Evolutionary conservation across 2,329 filamentous ascomycete genomes (phyloP).

Genomic region (Aspergillus uvarum): DNA sequence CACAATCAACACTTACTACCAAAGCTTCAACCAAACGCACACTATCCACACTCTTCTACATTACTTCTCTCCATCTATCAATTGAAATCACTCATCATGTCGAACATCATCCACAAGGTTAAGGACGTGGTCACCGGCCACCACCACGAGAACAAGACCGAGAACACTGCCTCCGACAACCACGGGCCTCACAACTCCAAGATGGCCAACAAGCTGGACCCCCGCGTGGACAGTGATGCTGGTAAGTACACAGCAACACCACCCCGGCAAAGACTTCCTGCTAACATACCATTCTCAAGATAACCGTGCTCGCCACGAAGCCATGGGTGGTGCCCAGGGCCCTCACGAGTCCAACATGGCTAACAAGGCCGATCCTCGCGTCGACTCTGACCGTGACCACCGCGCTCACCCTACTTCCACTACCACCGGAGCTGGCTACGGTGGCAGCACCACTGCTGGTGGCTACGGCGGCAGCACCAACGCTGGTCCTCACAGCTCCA

Average conservation of each 20-base stretch:
- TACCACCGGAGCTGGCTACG: neutral
- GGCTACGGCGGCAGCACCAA: conserved; percentile 1
- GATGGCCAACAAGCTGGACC: conserved; percentile 21
- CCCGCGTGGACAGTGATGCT: conserved; percentile 19
- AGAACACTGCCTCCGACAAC: conserved; percentile 12
- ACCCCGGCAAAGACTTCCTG: too few relatives aligned
- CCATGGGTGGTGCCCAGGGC: conserved; percentile 2
- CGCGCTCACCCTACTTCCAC: conserved; percentile 4
- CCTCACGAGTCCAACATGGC: conserved; percentile 10
- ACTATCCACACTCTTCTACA: neutral
- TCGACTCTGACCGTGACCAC: conserved; percentile 19
- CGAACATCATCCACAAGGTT: conserved; percentile 45
- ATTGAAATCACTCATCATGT: conserved; percentile 35
- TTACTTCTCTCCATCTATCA: neutral
- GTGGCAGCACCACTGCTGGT: conserved; percentile 6
- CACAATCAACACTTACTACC: neutral
- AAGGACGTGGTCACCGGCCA: conserved; percentile 43
- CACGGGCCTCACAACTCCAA: conserved; percentile 19
- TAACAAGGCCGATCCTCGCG: conserved; percentile 23
- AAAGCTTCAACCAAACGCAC: neutral
- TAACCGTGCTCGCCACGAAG: conserved; percentile 11
- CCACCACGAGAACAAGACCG: conserved; percentile 19
- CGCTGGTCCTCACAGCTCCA: conserved; percentile 27
- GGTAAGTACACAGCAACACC: conserved; percentile 6
- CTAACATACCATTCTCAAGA: neutral